phyloP scores from a whole-genome alignment of 805 yeast genomes.

The Starmerella geochares region DNA sequence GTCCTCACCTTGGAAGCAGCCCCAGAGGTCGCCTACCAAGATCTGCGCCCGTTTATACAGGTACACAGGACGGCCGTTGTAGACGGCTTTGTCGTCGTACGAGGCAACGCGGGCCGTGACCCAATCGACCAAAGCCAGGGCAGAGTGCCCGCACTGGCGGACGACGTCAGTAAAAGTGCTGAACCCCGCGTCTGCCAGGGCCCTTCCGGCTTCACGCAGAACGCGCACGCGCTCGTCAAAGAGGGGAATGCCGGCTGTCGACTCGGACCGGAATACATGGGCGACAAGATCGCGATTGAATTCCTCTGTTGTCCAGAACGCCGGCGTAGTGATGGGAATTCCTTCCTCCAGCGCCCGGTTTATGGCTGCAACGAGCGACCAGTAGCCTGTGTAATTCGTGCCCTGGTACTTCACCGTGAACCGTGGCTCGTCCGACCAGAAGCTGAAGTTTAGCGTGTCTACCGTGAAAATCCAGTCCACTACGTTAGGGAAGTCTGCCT shows the following conservation, averaged over 20 bases:
- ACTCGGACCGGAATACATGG: conserved; percentile 31
- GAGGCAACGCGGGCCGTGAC: conserved; percentile 29
- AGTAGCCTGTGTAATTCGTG: conserved; percentile 36
- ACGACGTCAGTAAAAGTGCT: conserved; percentile 27
- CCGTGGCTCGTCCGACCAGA: conserved; percentile 36
- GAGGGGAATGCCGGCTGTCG: conserved; percentile 32
- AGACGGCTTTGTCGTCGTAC: conserved; percentile 31
- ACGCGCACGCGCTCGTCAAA: conserved; percentile 31
- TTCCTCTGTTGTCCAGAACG: conserved; percentile 30
- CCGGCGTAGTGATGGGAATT: conserved; percentile 33
- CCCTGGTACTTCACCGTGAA: conserved; percentile 32
- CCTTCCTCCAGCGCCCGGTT: conserved; percentile 36
- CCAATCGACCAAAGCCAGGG: conserved; percentile 29
- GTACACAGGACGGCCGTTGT: conserved; percentile 28
- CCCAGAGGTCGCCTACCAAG: conserved; percentile 38
- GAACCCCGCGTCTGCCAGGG: conserved; percentile 18
- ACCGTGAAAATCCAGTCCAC: conserved; percentile 37
- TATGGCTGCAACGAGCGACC: conserved; percentile 38
- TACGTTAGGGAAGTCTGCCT: conserved; percentile 11
- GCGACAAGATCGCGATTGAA: conserved; percentile 25
- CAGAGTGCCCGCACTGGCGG: conserved; percentile 28
- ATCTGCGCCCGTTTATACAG: conserved; percentile 38
- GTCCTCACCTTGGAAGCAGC: conserved; percentile 33
- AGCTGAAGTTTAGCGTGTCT: conserved; percentile 37
- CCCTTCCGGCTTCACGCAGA: conserved; percentile 33